phyloP scores from a whole-genome alignment of 805 yeast genomes.

The Pichia insulana region DNA sequence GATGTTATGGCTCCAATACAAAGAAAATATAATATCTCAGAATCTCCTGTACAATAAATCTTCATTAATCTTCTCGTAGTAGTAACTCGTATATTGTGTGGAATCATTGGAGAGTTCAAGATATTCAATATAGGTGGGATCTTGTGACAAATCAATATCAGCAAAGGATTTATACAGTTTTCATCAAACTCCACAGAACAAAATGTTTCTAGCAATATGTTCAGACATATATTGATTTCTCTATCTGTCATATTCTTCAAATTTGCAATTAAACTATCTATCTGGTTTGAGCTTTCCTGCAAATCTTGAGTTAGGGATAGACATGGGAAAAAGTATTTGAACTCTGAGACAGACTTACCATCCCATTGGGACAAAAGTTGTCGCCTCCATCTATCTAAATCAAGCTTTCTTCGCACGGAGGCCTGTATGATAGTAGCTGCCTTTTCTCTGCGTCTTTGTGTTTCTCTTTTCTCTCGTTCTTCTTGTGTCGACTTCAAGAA shows the following conservation, averaged over 20 bases:
- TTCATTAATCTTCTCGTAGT: no score
- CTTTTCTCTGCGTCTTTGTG: constrained; percentile 37
- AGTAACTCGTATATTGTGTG: no score
- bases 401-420: constrained; percentile 34
- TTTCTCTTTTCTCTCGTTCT: constrained; percentile 61
- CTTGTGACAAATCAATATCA: no score
- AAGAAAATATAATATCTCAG: no score
- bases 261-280: constrained; percentile 6
- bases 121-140: no score
- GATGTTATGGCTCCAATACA: no score
- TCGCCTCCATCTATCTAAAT: constrained; percentile 23
- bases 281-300: neutral
- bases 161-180: no score
- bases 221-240: neutral
- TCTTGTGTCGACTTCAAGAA: constrained; percentile 54
- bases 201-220: neutral
- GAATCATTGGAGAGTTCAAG: no score
- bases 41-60: no score
- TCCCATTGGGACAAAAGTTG: constrained; percentile 19
- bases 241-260: neutral
- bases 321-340: constrained; percentile 23
- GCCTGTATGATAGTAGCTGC: constrained; percentile 47
- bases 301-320: constrained; percentile 10
- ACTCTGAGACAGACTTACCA: constrained; percentile 19
- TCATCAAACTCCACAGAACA: no score